Base-by-base conservation (phyloP, 2,329 filamentous ascomycete genomes). In the Fusarium fracticaudum region DNA sequence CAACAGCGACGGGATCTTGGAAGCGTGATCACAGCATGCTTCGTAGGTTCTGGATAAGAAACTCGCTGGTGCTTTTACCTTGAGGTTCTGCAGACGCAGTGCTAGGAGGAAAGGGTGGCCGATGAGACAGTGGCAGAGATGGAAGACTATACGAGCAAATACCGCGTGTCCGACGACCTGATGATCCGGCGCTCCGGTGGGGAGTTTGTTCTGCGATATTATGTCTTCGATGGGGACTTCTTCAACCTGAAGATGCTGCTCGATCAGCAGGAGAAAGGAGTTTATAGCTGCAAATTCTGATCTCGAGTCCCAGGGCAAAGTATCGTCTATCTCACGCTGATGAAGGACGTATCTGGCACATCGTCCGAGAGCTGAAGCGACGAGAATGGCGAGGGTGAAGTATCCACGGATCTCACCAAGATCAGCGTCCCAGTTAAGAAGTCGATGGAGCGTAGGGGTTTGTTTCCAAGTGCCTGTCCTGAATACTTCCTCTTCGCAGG, bases 11-110 rank as follows among this genome's bases (percentile, higher is more conserved):
- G 31, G 29, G 31, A 45, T 45, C n/a, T 35, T 45, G 13, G n/a
- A 45, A 11, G 55, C 41, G 18, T 58, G 55, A 4, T 58, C 55
- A 15, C 29, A 35, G 3, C 55, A 45, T 2, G 17, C n/a, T 15
- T 35, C 31, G 17, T 45, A 58, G 0, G 55, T 35, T 14, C 29
- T 35, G 13, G 55, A 35, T 5, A 58, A 8, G n/a, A 58, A 58
- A 14, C 29, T 58, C 9, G 41, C n/a, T 2, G 54, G 54, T 8
- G 54, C 40, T 4, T 45, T 35, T 0, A 45, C 44, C 3, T 44
- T 44, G 0, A 45, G 1, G 0, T 35, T 44, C 1, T 58, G 6
- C 1, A 58, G 12, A 8, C 54, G 54, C 5, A 58, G 6, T 5
- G 29, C n/a, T 3, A 58, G 3, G 6, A 58, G 29, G 18, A 58